Base-by-base conservation (phyloP, 768 basidiomycete genomes). In the Rhizopogon rudus region DNA sequence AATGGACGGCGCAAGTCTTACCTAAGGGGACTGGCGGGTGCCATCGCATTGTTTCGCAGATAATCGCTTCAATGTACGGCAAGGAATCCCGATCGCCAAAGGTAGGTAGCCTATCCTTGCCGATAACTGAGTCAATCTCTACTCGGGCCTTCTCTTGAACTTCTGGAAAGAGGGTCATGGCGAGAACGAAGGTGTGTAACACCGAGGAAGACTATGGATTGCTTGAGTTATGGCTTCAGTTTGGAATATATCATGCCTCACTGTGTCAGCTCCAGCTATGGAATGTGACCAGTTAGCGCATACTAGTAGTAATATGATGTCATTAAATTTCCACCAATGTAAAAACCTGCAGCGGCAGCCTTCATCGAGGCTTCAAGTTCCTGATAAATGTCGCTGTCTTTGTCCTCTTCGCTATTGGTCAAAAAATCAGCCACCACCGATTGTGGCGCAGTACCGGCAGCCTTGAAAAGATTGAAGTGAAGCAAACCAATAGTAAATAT, bases 11-110 rank as follows among this genome's bases (percentile, higher is more conserved):
- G 28, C 6, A 48, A n/a, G 40, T 35, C 13, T 8, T 20, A 59
- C 58, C 54, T 33, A 56, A 33, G 5, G 58, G 51, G 14, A 33
- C 13, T n/a, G 46, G 29, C 2, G 45, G 29, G 14, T 43, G 37
- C 54, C 58, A 59, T 37, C 51, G 20, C 20, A 20, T 20, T 20
- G 20, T 20, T 20, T 20, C 20, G 2, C 20, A 20, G 20, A 20
- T 20, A n/a, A 59, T 44, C 13, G 58, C 54, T 14, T 59, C 20
- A 9, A 59, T 16, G 40, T 59, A 59, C n/a, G 52, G 39, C 40
- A 54, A 43, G 3, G 33, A 41, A 13, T 22, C 17, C 10, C 16
- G 25, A 22, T 57, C 46, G 25, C 40, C 28, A 9, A 57, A 51
- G 13, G 44, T 40, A 4, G 58, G 52, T n/a, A 54, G 12, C n/a